Evolutionary conservation across 1,284 basidiomycete species (phyloP).

Genomic region (Moesziomyces sp.): DNA sequence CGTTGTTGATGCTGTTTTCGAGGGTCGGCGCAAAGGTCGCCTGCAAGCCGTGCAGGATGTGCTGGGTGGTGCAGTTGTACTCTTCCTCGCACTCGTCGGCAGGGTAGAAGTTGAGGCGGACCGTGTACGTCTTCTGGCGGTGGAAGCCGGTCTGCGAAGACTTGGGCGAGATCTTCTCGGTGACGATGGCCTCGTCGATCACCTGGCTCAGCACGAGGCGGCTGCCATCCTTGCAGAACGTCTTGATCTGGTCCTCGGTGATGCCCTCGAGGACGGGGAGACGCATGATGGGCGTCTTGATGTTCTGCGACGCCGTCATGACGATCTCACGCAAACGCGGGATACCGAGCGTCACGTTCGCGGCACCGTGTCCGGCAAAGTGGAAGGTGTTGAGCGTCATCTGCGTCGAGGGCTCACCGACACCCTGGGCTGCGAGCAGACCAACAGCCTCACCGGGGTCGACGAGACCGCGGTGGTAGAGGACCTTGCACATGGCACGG

Average conservation of each 20-base stretch:
- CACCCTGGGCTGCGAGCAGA: conserved; percentile 96
- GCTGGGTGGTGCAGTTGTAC: conserved; percentile 80
- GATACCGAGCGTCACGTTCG: conserved; percentile 98
- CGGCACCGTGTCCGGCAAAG: conserved; percentile 95
- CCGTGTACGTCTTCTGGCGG: conserved; percentile 83
- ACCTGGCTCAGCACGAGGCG: conserved; percentile 88
- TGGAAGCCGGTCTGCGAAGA: conserved; percentile 71
- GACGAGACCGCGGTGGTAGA: conserved; percentile 73
- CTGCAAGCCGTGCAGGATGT: conserved; percentile 81
- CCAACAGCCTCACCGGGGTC: conserved; percentile 99
- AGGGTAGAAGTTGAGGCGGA: conserved; percentile 88
- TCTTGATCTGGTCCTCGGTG: conserved; percentile 71
- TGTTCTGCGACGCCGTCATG: conserved; percentile 96
- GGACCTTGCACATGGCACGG: conserved; percentile 63
- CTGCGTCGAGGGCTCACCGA: conserved; percentile 98
- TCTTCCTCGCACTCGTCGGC: conserved; percentile 84
- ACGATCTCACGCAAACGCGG: conserved; percentile 98
- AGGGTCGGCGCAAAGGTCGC: conserved; percentile 83
- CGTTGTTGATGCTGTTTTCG: conserved; percentile 85
- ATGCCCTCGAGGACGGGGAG: conserved; percentile 72
- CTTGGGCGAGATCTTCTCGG: conserved; percentile 79
- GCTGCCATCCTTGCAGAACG: conserved; percentile 90
- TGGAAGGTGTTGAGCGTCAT: conserved; percentile 99
- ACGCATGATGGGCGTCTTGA: conserved; percentile 98
- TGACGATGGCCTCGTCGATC: conserved; percentile 84